Evolutionary conservation across 345 rosid genomes (phyloP), one percentile per base, ranked within the genome.

Genomic region (Anacardium occidentale): DNA sequence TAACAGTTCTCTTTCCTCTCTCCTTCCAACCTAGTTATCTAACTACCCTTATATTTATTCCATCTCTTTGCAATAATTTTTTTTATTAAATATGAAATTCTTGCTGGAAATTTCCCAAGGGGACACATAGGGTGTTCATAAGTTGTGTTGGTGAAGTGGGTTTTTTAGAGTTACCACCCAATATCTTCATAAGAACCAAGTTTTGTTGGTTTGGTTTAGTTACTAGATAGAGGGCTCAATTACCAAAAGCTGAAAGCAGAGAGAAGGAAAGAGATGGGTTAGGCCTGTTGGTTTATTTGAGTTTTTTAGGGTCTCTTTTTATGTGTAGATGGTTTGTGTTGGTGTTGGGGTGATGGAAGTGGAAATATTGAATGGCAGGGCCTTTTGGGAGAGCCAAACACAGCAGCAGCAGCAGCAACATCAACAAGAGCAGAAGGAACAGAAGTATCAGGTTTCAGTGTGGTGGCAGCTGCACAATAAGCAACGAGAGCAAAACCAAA

Each of bases 351-450:
- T 68, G 75, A 80, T 84, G 83, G 85, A 78, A 82, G 71, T 74
- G 82, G 81, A 70, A 79, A 80, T 51, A 76, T 73, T 83, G 87
- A 83, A 85, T 82, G 87, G 82, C 78, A 81, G 73, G 54, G 70
- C 29, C 81, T 81, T 73, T 81, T 84, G 84, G 87, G 76, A 73
- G 82, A 52, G 80, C 75, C 71, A 75, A 64, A 77, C 67, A 62
- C 62, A 66, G 70, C 69, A 66, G 70, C 71, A 75, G 64, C 77
- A 70, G 66, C 62, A 66, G 73, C 79, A 70, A 37, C 42, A 37
- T 5, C 42, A 37, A 6, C 42, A 37, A 37, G 42, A 78, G 66
- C 62, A 66, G 73, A 66, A 66, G 73, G 51, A 62, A 66, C 48
- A 52, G 63, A 73, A 59, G 63, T 55, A 74, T 59, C 83, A 82